These are phyloP conservation scores for Magnaporthiopsis incrustans DNA, from an alignment of 2,329 filamentous ascomycete species.

Conservation along the genomic window DNA sequence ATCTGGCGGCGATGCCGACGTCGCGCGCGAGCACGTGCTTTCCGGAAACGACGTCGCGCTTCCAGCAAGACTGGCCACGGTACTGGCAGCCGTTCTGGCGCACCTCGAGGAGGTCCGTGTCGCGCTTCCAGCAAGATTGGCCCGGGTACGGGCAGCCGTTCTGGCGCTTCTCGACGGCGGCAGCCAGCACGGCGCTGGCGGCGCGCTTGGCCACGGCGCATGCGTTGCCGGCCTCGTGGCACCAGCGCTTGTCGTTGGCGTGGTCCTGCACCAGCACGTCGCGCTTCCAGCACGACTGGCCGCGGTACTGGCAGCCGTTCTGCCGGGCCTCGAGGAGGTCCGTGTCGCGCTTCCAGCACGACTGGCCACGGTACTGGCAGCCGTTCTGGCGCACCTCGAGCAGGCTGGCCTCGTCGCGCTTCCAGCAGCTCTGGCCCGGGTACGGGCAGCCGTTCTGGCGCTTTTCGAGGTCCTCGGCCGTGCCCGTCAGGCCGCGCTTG, in stretches of 20 bases:
- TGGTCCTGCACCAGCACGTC: conserved; percentile 6
- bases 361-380: conserved; percentile 19
- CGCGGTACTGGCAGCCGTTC: conserved; percentile 3
- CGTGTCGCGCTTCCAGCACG: conserved; percentile 26
- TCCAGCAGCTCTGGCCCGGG: conserved; percentile 28
- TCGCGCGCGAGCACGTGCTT: neutral
- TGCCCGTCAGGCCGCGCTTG: conserved; percentile 11
- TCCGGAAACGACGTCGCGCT: conserved; percentile 12
- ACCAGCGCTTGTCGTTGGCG: conserved; percentile 6
- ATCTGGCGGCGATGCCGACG: conserved; percentile 16
- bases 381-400: conserved; percentile 11
- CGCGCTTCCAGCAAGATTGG: conserved; percentile 27
- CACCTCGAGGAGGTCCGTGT: conserved; percentile 13
- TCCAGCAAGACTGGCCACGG: conserved; percentile 28
- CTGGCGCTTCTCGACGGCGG: conserved; percentile 11
- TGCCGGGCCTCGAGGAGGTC: too few species aligned
- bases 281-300: conserved; percentile 16
- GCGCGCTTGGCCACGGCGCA: conserved; percentile 7
- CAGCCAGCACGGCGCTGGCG: conserved; percentile 7
- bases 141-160: conserved; percentile 17
- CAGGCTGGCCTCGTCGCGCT: conserved; percentile 15
- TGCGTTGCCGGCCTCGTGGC: conserved; percentile 3
- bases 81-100: conserved; percentile 8
- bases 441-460: conserved; percentile 12
- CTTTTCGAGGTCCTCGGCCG: conserved; percentile 11